A percentile compares a stretch with the other conserved stretches of the same genome.
Conservation (phyloP, 345 rosid genomes). For the Hypericum perforatum region DNA sequence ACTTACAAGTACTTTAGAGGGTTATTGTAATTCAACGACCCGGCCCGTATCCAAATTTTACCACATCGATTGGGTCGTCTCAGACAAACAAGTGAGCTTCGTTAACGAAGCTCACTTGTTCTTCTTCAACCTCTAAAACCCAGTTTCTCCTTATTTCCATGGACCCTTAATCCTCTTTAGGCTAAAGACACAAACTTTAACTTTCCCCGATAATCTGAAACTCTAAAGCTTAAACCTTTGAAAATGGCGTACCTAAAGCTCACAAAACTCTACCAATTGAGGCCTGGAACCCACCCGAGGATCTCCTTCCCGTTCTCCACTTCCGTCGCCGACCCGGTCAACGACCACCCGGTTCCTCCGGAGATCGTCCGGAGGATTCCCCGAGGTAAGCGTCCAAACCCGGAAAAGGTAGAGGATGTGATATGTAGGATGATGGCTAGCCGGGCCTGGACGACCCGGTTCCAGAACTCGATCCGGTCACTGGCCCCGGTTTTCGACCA, state of each 20-base stretch:
- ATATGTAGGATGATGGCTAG: conserved; percentile 85
- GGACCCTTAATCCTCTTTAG: no score
- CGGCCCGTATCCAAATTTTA: no score
- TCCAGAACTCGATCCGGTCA: conserved; percentile 78
- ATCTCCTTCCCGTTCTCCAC: conserved; percentile 28
- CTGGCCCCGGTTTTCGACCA: conserved; percentile 72
- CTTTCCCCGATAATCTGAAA: no score
- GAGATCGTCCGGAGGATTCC: conserved; percentile 23
- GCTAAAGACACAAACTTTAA: no score
- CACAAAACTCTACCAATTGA: conserved; percentile 30
- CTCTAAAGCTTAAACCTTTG: no score
- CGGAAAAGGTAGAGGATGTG: conserved; percentile 61
- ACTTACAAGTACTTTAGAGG: no score
- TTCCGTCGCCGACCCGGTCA: conserved; percentile 23
- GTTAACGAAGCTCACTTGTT: no score
- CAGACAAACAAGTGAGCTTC: no score
- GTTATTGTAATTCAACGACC: no score
- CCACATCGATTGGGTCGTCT: no score
- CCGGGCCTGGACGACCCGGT: conserved; percentile 78
- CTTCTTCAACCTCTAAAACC: no score
- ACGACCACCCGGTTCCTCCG: neutral
- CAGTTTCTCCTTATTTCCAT: no score
- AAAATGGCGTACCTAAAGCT: conserved; percentile 39
- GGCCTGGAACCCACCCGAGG: conserved; percentile 25
- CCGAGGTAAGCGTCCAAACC: conserved; percentile 32